Evolutionary conservation across 2,329 filamentous ascomycete species (phyloP).

Genomic region (Canariomyces notabilis): DNA sequence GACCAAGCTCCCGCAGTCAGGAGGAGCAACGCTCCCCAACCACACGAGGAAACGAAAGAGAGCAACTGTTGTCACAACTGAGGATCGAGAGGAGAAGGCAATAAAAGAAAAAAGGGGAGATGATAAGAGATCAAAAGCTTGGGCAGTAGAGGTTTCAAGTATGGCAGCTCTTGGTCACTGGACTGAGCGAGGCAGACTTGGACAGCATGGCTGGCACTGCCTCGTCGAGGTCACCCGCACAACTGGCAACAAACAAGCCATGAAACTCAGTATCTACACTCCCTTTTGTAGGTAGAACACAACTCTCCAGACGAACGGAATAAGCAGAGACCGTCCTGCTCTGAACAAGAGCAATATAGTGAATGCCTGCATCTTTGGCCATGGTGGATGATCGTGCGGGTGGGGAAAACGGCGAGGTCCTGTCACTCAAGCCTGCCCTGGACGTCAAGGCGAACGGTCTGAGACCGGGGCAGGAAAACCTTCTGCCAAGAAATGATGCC

Average conservation of each 20-base stretch:
- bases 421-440: too few relatives aligned
- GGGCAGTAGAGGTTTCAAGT: background rate
- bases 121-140: background rate
- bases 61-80: too few relatives aligned
- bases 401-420: too few relatives aligned
- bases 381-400: too few relatives aligned
- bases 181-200: constrained; percentile 2
- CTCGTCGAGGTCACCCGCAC: background rate
- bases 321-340: too few relatives aligned
- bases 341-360: too few relatives aligned
- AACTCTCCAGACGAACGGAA: too few relatives aligned
- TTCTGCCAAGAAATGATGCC: too few relatives aligned
- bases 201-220: background rate
- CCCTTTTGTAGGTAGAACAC: background rate
- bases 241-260: background rate
- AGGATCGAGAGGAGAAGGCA: too few relatives aligned
- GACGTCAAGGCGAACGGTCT: too few relatives aligned
- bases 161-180: background rate
- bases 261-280: background rate
- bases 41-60: background rate
- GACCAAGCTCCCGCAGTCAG: background rate
- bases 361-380: too few relatives aligned
- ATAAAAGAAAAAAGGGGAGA: background rate
- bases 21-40: background rate
- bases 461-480: too few relatives aligned